phyloP scores from a whole-genome alignment of 2,329 filamentous ascomycete genomes.

The Colletotrichum sp. region DNA sequence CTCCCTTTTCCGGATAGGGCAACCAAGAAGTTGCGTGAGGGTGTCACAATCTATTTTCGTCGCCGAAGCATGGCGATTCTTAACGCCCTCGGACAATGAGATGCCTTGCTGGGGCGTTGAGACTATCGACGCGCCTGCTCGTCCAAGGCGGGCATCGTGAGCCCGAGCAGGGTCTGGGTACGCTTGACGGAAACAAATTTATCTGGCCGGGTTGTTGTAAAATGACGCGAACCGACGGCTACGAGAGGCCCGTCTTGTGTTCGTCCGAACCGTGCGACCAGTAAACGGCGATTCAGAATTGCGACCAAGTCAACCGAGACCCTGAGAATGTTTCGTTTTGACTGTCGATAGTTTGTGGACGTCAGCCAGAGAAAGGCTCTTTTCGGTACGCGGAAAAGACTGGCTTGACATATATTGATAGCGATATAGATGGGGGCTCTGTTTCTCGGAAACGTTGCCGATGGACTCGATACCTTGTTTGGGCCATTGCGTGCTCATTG shows the following conservation, averaged over 20 bases:
- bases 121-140: neutral
- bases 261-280: neutral
- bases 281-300: neutral
- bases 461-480: neutral
- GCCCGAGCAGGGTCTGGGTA: neutral
- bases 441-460: neutral
- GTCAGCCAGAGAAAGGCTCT: neutral
- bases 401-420: neutral
- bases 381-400: neutral
- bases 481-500: neutral
- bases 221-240: neutral
- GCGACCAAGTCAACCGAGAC: neutral
- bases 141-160: neutral
- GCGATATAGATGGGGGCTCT: neutral
- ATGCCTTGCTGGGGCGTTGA: neutral
- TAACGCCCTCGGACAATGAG: neutral
- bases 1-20: neutral
- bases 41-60: neutral
- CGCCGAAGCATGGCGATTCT: neutral
- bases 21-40: neutral
- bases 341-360: neutral
- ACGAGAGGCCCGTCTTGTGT: neutral
- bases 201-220: neutral
- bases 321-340: neutral
- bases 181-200: neutral